Percentiles rank a stretch among this genome's conserved stretches.
Conservation (phyloP, 2,329 filamentous ascomycete genomes). For the Curvularia eragrostidis region DNA sequence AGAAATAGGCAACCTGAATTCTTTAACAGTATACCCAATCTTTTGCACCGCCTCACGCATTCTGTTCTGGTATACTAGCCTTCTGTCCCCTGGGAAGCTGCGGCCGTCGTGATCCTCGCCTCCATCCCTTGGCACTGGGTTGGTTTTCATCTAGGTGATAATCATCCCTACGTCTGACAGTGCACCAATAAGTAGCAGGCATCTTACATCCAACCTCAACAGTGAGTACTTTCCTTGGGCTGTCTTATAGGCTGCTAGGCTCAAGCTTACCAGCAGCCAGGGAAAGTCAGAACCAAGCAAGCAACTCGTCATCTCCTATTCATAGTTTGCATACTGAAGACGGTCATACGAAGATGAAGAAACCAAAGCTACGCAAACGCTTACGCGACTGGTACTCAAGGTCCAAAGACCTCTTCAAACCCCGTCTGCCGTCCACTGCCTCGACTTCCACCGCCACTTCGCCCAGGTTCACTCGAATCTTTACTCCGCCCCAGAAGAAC, state of each 20-base stretch:
- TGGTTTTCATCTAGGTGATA: neutral
- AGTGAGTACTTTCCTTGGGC: neutral
- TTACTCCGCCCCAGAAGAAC: neutral
- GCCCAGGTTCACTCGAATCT: neutral
- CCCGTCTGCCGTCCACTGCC: neutral
- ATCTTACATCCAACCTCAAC: neutral
- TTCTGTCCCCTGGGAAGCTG: neutral
- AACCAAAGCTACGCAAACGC: neutral
- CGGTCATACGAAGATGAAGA: neutral
- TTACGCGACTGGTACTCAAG: neutral
- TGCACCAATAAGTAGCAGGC: neutral
- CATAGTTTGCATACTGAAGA: neutral
- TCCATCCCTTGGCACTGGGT: neutral
- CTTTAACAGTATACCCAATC: neutral
- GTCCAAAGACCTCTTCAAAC: neutral
- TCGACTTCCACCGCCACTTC: neutral
- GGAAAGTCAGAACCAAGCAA: neutral
- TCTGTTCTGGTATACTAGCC: neutral
- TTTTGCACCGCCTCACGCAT: neutral
- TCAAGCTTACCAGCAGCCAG: neutral
- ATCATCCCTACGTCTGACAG: neutral
- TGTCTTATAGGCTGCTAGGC: neutral
- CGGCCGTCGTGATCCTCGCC: neutral
- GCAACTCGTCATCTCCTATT: neutral
- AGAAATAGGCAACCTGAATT: neutral